phyloP scores from a whole-genome alignment of 495 filamentous ascomycete genomes.

The Aspergillus cristatus region DNA sequence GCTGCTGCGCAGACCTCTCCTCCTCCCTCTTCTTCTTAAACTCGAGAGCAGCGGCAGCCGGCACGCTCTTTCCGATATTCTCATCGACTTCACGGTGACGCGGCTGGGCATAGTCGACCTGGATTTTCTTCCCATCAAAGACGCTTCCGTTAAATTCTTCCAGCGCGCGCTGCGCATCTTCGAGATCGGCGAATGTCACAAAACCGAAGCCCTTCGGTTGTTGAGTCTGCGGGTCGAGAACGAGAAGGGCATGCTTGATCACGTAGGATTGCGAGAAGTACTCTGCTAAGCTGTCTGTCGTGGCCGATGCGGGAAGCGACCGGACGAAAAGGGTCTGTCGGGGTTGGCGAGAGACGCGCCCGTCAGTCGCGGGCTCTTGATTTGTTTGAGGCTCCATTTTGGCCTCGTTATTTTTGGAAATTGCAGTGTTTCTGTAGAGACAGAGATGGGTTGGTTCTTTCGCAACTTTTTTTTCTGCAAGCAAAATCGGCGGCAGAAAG shows the following conservation, averaged over 20 bases:
- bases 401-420: slow-evolving; percentile 5
- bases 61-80: slow-evolving; percentile 37
- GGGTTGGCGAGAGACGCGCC: slow-evolving; percentile 24
- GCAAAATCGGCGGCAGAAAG: slow-evolving; percentile 40
- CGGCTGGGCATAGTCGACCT: slow-evolving; percentile 78
- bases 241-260: slow-evolving; percentile 85
- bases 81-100: slow-evolving; percentile 60
- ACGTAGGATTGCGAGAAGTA: slow-evolving; percentile 91
- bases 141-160: slow-evolving; percentile 65
- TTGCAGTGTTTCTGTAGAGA: slow-evolving; percentile 15
- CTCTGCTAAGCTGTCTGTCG: slow-evolving; percentile 72
- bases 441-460: slow-evolving; percentile 21
- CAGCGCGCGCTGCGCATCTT: slow-evolving; percentile 74
- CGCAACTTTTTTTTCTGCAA: slow-evolving; percentile 15
- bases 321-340: slow-evolving; percentile 75
- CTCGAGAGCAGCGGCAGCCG: slow-evolving; percentile 36
- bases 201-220: slow-evolving; percentile 88
- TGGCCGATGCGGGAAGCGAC: slow-evolving; percentile 65
- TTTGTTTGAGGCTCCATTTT: slow-evolving; percentile 18
- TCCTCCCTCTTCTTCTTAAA: slow-evolving; percentile 49
- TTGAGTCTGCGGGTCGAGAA: slow-evolving; percentile 73
- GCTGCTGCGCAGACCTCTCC: slow-evolving; percentile 46
- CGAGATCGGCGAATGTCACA: slow-evolving; percentile 87
- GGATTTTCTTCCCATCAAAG: slow-evolving; percentile 71
- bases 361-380: slow-evolving; percentile 10